Base-by-base conservation (phyloP, 345 rosid species). In the Raphanus sativus region DNA sequence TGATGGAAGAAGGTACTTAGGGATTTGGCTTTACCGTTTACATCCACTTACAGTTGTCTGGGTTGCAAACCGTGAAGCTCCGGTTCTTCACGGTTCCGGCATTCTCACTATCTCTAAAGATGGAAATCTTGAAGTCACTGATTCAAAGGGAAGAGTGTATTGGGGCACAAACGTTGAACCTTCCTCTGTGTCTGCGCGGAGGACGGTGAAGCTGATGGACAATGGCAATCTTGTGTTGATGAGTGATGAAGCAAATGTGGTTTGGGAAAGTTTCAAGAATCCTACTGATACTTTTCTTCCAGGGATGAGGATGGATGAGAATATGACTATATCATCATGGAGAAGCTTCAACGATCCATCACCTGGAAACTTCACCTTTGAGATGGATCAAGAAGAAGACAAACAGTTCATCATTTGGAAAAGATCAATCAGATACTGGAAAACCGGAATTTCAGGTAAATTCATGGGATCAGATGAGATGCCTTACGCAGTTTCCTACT, bases 231-330 rank as follows among this genome's bases (percentile, higher is more conserved):
- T 87, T 9, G 77, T 86, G 9, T 50, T 83, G 69, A 70, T 55
- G n/a, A 70, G 58, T 15, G 76, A 74, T 13, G 62, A 80, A 63
- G 70, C 70, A 1, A 8, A 54, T 9, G 65, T 12, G 17, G 66
- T 75, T 12, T 86, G 90, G 87, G 60, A 86, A 68, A 88, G 90
- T 68, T 87, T 89, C 34, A 74, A 77, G 15, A 45, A 83, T 62
- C 90, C 89, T 36, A 83, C 87, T 6, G 90, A 89, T 69, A 86
- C 90, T 4, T 87, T 87, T 78, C 86, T 89, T 66, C 84, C 86
- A 7, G 90, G 91, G 42, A 89, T 89, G 93, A 83, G 32, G 48
- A 84, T 90, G 84, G 69, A 74, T 63, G 76, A 69, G 50, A 64
- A 77, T 1, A 26, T 82, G 62, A 68, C 59, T 1, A 63, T 88